phyloP scores from a whole-genome alignment of 441 rosid species.

The Biscutella laevigata region DNA sequence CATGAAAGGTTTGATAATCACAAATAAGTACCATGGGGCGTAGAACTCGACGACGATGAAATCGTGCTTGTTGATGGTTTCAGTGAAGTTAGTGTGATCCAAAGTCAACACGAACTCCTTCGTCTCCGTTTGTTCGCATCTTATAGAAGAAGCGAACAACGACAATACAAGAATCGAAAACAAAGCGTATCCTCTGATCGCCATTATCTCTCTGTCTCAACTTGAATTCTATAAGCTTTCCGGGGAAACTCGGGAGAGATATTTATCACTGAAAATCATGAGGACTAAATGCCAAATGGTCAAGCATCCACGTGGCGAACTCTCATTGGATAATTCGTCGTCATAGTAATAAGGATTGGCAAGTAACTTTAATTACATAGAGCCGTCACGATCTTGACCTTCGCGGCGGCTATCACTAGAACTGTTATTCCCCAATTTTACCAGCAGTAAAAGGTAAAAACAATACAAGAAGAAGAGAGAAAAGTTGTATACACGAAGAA shows the following conservation, averaged over 20 bases:
- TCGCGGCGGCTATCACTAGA: no score
- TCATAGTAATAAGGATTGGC: constrained; percentile 22
- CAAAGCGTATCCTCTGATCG: constrained; percentile 29
- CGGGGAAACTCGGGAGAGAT: neutral
- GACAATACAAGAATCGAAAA: constrained; percentile 29
- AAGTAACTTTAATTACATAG: no score
- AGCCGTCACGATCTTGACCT: no score
- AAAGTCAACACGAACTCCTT: constrained; percentile 75
- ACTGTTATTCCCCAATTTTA: no score
- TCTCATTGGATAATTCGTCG: constrained; percentile 27
- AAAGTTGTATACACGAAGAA: neutral
- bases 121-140: constrained; percentile 39
- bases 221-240: neutral
- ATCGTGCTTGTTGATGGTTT: constrained; percentile 58
- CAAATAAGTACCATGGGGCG: constrained; percentile 68
- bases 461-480: neutral
- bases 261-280: constrained; percentile 1
- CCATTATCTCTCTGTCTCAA: constrained; percentile 32
- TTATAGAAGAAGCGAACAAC: constrained; percentile 28
- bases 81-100: constrained; percentile 76
- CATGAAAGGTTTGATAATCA: neutral
- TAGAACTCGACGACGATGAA: constrained; percentile 93
- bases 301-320: constrained; percentile 25
- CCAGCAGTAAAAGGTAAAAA: no score
- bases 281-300: constrained; percentile 27